Evolutionary conservation across 345 rosid genomes (phyloP), one percentile per base, ranked within the genome.

Genomic region (Corchorus capsularis): DNA sequence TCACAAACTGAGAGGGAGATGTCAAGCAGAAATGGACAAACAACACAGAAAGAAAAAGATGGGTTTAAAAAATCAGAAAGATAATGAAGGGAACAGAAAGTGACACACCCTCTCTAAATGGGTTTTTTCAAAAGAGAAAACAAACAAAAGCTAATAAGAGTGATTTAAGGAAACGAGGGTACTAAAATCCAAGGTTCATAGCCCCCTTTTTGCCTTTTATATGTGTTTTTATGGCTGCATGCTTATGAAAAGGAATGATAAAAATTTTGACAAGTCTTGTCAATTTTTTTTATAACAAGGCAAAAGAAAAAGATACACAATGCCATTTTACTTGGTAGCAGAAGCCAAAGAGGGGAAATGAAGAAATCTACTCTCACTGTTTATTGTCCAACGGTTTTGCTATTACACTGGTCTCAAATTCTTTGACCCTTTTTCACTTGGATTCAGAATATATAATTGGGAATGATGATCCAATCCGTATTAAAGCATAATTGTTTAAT

Each of bases 21-120:
- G 85, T 84, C 89, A 81, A 80, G 77, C 75, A 82, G 66, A 77
- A 77, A 47, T 22, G 35, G 86, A 87, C 90, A 84, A 84, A 79
- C 17, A 32, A 66, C 77, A 67, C 49, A 63, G 67, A 74, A n/a
- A 70, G 46, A 63, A 61, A 63, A 61, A 71, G 32, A 69, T 20
- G 78, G 79, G 82, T 72, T 74, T 70, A 70, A 54, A 79, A 73
- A 55, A 73, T 77, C 79, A 74, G 39, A 47, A 47, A 39, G 50
- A 64, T 59, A 71, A 53, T 45, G 54, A 73, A 59, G 61, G 39
- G 75, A 27, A 69, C 78, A 74, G 50, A 46, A 72, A 75, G 50
- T 34, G 63, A 54, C 52, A 54, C 52, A 15, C 16, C 52, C 43
- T 35, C 65, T 27, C 68, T 27, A 75, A 71, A 56, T 15, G 52